Conservation (phyloP, 805 yeast species). For the Yarrowia porcina region DNA sequence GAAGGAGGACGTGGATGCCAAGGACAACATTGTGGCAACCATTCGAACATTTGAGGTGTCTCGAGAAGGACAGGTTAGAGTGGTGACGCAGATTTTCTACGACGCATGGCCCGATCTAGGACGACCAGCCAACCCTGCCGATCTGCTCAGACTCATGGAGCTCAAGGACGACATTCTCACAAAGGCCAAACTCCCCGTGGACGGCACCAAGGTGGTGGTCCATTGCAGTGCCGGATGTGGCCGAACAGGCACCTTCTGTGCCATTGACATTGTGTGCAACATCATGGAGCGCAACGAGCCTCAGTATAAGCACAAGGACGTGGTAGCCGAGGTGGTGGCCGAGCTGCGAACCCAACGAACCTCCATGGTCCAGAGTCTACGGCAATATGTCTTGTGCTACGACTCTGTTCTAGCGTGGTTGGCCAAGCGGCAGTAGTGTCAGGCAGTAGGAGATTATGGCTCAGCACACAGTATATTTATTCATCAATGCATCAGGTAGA, state of each 20-base stretch:
- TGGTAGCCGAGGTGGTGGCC: conserved; percentile 60
- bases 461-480: conserved; percentile 6
- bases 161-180: conserved; percentile 37
- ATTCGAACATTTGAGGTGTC: conserved; percentile 2
- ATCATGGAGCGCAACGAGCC: background rate
- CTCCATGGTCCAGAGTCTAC: conserved; percentile 79
- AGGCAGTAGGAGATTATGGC: background rate
- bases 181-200: background rate
- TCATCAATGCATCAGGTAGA: conserved; percentile 20
- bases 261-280: conserved; percentile 42
- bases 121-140: conserved; percentile 56
- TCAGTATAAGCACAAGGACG: conserved; percentile 41
- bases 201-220: conserved; percentile 53
- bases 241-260: conserved; percentile 82
- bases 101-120: conserved; percentile 86
- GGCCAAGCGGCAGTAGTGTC: background rate
- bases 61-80: conserved; percentile 36
- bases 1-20: conserved; percentile 7
- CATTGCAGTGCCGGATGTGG: conserved; percentile 99
- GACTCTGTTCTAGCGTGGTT: conserved; percentile 47
- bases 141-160: conserved; percentile 55
- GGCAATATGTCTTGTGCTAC: conserved; percentile 72
- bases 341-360: conserved; percentile 69
- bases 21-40: conserved; percentile 8
- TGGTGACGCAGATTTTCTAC: conserved; percentile 70